Evolutionary conservation across 495 filamentous ascomycete genomes (phyloP).

Genomic region (Lichenothelia convexa): DNA sequence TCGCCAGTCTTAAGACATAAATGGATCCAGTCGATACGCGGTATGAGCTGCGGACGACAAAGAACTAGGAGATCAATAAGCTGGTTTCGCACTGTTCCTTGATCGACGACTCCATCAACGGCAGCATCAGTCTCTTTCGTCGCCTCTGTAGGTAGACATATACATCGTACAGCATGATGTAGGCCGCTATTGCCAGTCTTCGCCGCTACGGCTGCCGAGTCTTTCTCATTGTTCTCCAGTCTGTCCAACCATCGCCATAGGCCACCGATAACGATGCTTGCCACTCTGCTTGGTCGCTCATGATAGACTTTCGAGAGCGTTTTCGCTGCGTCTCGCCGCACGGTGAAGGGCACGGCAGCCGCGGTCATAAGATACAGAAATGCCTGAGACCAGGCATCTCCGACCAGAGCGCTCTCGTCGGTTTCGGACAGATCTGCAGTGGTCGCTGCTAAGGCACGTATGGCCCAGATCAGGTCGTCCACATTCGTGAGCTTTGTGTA

Average conservation of each 20-base stretch:
- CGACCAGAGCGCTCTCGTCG: constrained; percentile 1
- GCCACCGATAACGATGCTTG: constrained; percentile 42
- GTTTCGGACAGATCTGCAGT: constrained; percentile 21
- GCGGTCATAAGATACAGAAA: constrained; percentile 63
- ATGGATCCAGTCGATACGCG: constrained; percentile 70
- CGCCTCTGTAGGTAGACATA: constrained; percentile 37
- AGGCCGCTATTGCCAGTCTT: constrained; percentile 44
- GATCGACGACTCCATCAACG: constrained; percentile 18
- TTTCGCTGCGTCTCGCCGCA: constrained; percentile 39
- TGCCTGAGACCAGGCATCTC: constrained; percentile 57
- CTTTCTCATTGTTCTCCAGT: constrained; percentile 50
- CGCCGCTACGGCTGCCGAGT: constrained; percentile 48
- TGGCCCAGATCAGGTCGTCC: constrained; percentile 60
- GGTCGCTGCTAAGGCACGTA: constrained; percentile 47
- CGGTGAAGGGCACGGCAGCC: constrained; percentile 31
- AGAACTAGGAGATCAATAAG: constrained; percentile 61
- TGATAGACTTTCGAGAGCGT: constrained; percentile 41
- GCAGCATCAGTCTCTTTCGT: constrained; percentile 23
- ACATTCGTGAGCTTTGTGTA: constrained; percentile 57
- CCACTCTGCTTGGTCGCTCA: constrained; percentile 32
- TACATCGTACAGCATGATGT: constrained; percentile 46
- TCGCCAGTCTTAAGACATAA: constrained; percentile 56
- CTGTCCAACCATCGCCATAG: constrained; percentile 69
- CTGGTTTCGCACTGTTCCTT: constrained; percentile 19
- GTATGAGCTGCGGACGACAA: constrained; percentile 58